Evolutionary conservation across 352 stramenopile genomes (phyloP).

Genomic region (Phytophthora europaea): DNA sequence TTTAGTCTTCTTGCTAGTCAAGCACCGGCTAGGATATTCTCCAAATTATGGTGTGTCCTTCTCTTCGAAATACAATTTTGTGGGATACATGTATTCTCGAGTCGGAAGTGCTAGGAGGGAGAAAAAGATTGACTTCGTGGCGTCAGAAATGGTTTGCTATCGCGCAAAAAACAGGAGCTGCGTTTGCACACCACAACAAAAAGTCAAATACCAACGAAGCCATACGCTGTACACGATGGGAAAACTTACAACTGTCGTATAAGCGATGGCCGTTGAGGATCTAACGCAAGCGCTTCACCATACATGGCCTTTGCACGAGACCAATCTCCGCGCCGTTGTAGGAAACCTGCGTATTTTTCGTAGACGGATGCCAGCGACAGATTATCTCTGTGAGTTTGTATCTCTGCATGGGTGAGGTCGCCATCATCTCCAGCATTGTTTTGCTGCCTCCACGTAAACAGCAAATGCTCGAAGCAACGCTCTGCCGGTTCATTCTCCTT

Average conservation of each 20-base stretch:
- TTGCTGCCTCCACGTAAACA: slow-evolving; percentile 2
- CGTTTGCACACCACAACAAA: not conserved
- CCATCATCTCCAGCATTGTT: not conserved
- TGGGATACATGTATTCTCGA: not conserved
- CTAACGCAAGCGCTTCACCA: slow-evolving; percentile 18
- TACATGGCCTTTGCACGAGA: slow-evolving; percentile 27
- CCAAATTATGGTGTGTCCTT: too few relatives aligned
- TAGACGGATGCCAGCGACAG: slow-evolving; percentile 12
- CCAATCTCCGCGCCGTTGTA: slow-evolving; percentile 25
- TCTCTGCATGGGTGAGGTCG: not conserved
- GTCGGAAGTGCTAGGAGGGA: not conserved
- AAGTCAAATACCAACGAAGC: not conserved
- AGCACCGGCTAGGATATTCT: too few relatives aligned
- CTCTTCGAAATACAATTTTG: too few relatives aligned
- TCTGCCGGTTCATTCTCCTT: slow-evolving; percentile 15
- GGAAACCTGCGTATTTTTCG: slow-evolving; percentile 26
- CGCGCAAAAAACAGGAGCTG: slow-evolving; percentile 35
- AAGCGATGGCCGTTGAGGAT: slow-evolving; percentile 21
- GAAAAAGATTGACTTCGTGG: not conserved
- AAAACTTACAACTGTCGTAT: slow-evolving; percentile 35
- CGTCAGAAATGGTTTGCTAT: slow-evolving; percentile 21
- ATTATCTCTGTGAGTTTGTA: not conserved
- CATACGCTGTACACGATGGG: not conserved
- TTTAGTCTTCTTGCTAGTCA: not conserved
- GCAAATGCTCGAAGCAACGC: slow-evolving; percentile 20